A percentile compares a stretch with the other conserved stretches of the same genome.
Evolutionary conservation across 805 yeast genomes (phyloP).

Genomic region (Cyberlindnera bimundalis): DNA sequence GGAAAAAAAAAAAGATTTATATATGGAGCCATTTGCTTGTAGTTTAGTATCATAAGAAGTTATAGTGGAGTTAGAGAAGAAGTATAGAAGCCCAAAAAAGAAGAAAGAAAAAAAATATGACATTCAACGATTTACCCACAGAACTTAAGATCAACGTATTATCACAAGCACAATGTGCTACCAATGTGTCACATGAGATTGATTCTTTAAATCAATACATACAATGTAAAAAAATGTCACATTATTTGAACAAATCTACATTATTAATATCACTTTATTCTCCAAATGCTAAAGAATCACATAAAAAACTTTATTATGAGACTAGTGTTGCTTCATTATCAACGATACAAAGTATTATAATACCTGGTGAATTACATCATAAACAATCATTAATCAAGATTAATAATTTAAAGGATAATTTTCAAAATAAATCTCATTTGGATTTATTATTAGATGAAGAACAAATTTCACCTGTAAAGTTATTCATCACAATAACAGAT

Average conservation of each 20-base stretch:
- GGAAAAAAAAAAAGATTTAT: neutral
- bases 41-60: too few relatives aligned
- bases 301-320: slow-evolving; percentile 11
- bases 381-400: slow-evolving; percentile 5
- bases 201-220: slow-evolving; percentile 4
- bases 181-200: neutral
- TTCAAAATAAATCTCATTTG: slow-evolving; percentile 6
- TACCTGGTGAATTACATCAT: slow-evolving; percentile 7
- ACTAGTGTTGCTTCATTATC: slow-evolving; percentile 2
- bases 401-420: neutral
- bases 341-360: neutral
- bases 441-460: slow-evolving; percentile 11
- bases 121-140: slow-evolving; percentile 9
- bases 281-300: slow-evolving; percentile 5
- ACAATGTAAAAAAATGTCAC: slow-evolving; percentile 5
- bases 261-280: slow-evolving; percentile 9
- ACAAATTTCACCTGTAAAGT: neutral
- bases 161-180: slow-evolving; percentile 11
- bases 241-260: slow-evolving; percentile 2
- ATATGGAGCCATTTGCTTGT: too few relatives aligned
- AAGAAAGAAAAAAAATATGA: neutral
- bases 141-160: slow-evolving; percentile 11
- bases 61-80: too few relatives aligned
- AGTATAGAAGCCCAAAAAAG: too few relatives aligned
- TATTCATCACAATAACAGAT: slow-evolving; percentile 6